phyloP scores from a whole-genome alignment of 1,139 yeast genomes.

The Meyerozyma elateridarum region DNA sequence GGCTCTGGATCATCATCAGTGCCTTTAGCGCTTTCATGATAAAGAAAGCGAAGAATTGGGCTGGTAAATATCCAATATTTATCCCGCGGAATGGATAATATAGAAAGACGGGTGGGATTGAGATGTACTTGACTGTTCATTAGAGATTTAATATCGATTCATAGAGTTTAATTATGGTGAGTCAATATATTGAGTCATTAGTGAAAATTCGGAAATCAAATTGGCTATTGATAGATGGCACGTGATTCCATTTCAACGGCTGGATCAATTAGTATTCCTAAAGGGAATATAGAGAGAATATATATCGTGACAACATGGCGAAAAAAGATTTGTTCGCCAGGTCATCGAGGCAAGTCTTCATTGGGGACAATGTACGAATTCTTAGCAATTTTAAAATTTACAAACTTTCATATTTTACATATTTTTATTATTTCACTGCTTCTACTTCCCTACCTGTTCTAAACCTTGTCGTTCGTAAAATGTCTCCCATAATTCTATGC shows the following conservation, averaged over 20 bases:
- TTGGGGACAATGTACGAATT: too few species aligned
- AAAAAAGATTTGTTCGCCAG: too few species aligned
- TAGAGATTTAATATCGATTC: not conserved
- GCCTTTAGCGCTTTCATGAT: constrained; percentile 14
- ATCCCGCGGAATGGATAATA: constrained; percentile 45
- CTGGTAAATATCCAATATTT: constrained; percentile 49
- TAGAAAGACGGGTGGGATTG: constrained; percentile 39
- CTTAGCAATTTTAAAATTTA: too few species aligned
- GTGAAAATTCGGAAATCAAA: too few species aligned
- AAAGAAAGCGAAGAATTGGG: constrained; percentile 39
- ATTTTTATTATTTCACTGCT: not conserved
- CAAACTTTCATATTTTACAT: not conserved
- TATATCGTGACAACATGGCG: too few species aligned
- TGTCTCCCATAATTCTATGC: constrained; percentile 93
- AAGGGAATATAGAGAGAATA: too few species aligned
- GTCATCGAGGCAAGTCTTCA: too few species aligned
- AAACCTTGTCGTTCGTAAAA: constrained; percentile 53
- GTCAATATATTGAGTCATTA: too few species aligned
- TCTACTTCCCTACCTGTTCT: constrained; percentile 7
- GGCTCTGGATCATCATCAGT: constrained; percentile 13
- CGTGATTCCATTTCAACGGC: too few species aligned
- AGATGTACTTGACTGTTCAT: constrained; percentile 38
- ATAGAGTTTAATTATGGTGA: not conserved
- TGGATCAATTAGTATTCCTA: too few species aligned
- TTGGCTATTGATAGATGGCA: too few species aligned